Evolutionary conservation across 2,329 filamentous ascomycete genomes (phyloP), one percentile per base, ranked within the genome.

Genomic region (Botrytis squamosa): DNA sequence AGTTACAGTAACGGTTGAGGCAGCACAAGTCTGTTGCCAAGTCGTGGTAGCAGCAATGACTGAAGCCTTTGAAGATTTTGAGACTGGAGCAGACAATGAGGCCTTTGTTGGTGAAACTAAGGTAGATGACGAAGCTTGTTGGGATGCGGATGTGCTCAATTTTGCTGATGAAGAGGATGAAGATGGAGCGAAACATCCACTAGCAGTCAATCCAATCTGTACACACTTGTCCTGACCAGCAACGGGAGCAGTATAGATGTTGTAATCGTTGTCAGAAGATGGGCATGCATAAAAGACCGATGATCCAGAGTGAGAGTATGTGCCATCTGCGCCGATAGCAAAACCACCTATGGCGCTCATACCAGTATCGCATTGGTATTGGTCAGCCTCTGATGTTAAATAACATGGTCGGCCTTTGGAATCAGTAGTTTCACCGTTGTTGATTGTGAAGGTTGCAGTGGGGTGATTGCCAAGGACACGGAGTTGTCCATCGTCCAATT

Each of bases 401-500:
- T 90, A 89, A 79, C 90, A 92, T 33, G 90, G 89, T 73, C 88
- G 85, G 63, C 86, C 86, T 66, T 84, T 84, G 66, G 82, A 80
- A 79, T 92, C 90, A 29, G 84, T 87, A 75, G 92, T 85, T 36
- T 81, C 83, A 63, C 87, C 86, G 70, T 85, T 84, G 75, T 85
- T 83, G 77, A 91, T 85, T 73, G 85, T 89, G 80, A 88, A 92
- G 14, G 85, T 83, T 22, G 85, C 85, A 65, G 84, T 79, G 7
- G 82, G 75, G 20, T 88, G 80, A 36, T 82, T 83, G 60, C 86
- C 86, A 55, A 87, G 86, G 63, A 90, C 85, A 67, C 89, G 85
- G 78, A 86, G 87, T 82, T 92, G 90, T 14, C 91, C 90, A 80
- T 91, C 88, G 70, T 75, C 78, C 55, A 92, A 84, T 79, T 92